Evolutionary conservation across 148 eudicot genomes (phyloP).

Genomic region (Rhododendron henanense): DNA sequence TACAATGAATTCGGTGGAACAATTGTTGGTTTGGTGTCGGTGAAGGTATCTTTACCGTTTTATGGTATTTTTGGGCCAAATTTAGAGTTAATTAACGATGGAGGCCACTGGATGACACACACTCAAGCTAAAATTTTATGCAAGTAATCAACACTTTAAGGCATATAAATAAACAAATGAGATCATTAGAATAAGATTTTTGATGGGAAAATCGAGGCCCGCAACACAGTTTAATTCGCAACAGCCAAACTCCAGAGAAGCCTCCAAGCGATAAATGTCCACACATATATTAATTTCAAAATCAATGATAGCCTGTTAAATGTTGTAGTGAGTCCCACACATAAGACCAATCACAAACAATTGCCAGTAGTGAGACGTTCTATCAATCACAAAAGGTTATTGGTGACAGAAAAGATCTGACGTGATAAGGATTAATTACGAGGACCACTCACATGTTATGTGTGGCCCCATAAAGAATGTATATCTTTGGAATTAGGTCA

Average conservation of each 20-base stretch:
- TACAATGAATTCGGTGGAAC: no score
- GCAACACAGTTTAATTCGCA: background rate
- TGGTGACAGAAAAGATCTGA: background rate
- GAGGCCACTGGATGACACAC: background rate
- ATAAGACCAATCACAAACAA: background rate
- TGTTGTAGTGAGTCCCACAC: background rate
- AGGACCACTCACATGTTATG: no score
- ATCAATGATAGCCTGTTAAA: background rate
- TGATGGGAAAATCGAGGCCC: background rate
- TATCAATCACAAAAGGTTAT: background rate
- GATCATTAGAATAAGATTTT: background rate
- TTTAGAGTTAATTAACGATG: background rate
- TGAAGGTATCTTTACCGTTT: no score
- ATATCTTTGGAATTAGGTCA: no score
- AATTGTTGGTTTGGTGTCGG: no score
- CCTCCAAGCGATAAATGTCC: background rate
- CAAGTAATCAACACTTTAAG: background rate
- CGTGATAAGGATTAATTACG: background rate
- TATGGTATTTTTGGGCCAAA: background rate
- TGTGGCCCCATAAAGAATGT: no score
- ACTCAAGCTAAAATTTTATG: background rate
- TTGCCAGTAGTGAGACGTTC: background rate
- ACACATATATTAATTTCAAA: background rate
- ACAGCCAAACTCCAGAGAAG: background rate
- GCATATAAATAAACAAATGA: no score